Evolutionary conservation across 371 early-diverging fungal species (phyloP).

Genomic region (Apophysomyces elegans): DNA sequence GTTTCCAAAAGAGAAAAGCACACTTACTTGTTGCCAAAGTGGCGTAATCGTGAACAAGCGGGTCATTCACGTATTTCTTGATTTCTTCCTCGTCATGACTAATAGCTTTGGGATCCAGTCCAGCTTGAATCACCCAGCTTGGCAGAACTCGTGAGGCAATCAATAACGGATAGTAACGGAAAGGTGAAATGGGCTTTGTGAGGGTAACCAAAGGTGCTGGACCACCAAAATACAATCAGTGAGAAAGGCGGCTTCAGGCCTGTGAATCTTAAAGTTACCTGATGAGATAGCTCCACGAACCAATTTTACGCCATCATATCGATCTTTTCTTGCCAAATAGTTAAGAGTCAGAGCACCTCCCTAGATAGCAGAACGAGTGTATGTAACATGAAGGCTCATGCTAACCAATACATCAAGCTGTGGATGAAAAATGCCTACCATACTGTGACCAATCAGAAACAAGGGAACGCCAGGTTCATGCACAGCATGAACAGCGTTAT

Average conservation of each 20-base stretch:
- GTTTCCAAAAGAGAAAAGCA: neutral
- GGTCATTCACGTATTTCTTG: conserved; percentile 53
- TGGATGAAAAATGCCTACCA: conserved; percentile 37
- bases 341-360: conserved; percentile 64
- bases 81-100: conserved; percentile 55
- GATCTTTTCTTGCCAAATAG: conserved; percentile 48
- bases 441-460: conserved; percentile 69
- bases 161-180: conserved; percentile 37
- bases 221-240: conserved; percentile 4
- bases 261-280: conserved; percentile 18
- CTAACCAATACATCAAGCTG: neutral
- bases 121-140: conserved; percentile 46
- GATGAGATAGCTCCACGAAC: conserved; percentile 59
- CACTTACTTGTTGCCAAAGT: conserved; percentile 46
- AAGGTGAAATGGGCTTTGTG: conserved; percentile 37
- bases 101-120: conserved; percentile 44
- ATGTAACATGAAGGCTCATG: neutral
- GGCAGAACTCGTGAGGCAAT: conserved; percentile 48
- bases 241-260: conserved; percentile 7
- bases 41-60: conserved; percentile 55
- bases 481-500: conserved; percentile 50
- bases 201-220: conserved; percentile 38
- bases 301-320: conserved; percentile 35
- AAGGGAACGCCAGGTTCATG: conserved; percentile 51
- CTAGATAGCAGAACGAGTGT: conserved; percentile 22